Percentiles rank a stretch among this genome's conserved stretches.
These are phyloP conservation scores for Suhomyces yuchorum DNA, from an alignment of 1,139 yeast genomes.

Conservation along the genomic window DNA sequence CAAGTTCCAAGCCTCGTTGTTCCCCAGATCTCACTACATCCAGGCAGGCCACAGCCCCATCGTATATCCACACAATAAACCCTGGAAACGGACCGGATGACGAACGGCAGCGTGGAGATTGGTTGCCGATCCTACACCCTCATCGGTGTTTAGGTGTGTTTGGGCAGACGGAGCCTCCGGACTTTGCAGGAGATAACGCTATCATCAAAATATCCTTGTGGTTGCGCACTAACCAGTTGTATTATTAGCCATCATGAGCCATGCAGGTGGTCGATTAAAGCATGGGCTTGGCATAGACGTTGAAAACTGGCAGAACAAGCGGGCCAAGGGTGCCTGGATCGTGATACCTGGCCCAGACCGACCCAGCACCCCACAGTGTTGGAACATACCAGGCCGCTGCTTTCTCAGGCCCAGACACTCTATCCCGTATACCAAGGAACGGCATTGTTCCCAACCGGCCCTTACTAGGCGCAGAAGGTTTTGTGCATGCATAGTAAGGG, in stretches of 20 bases:
- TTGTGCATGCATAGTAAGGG: neutral
- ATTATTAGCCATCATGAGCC: neutral
- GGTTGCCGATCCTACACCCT: neutral
- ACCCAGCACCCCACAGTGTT: too few species aligned
- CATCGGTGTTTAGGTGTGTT: too few species aligned
- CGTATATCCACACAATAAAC: neutral
- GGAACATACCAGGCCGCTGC: too few species aligned
- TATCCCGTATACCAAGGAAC: too few species aligned
- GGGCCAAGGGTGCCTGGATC: neutral
- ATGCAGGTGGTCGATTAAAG: neutral
- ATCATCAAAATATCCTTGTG: neutral
- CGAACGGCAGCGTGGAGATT: neutral
- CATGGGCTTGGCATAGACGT: neutral
- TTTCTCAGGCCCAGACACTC: too few species aligned
- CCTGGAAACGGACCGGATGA: neutral
- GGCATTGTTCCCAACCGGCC: neutral
- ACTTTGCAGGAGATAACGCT: neutral
- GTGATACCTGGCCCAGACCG: neutral
- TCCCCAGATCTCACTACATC: neutral
- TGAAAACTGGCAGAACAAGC: too few species aligned
- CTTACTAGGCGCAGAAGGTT: neutral
- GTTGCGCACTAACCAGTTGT: neutral
- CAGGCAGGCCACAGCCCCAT: neutral
- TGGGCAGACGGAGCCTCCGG: neutral
- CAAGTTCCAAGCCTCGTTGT: neutral